A percentile compares a stretch with the other conserved stretches of the same genome.
These are phyloP conservation scores for Lipomyces sp. DNA, from an alignment of 805 yeast genomes.

Conservation along the genomic window DNA sequence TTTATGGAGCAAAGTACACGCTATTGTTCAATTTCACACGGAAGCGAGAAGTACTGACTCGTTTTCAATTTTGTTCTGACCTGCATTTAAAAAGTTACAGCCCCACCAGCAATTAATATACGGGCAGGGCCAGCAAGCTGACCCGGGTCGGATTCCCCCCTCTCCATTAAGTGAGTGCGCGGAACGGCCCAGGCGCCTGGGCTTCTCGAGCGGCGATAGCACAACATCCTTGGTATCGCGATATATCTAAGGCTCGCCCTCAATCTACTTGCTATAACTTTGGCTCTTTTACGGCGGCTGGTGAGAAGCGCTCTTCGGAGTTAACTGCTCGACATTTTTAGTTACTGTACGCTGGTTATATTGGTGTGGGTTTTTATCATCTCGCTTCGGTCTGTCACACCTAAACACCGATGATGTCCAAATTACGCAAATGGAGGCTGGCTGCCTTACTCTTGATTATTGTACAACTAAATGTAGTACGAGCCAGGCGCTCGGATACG, in stretches of 20 bases:
- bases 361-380: neutral
- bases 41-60: too few species aligned
- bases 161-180: too few species aligned
- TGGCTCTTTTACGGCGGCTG: neutral
- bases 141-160: neutral
- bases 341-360: neutral
- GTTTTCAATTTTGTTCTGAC: neutral
- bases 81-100: too few species aligned
- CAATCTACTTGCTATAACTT: neutral
- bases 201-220: neutral
- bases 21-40: too few species aligned
- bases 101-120: too few species aligned
- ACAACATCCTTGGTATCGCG: neutral
- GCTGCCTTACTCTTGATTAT: neutral
- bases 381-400: neutral
- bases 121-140: neutral
- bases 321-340: neutral
- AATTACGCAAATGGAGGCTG: neutral
- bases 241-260: neutral
- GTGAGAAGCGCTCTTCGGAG: neutral
- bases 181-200: neutral
- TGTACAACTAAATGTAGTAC: neutral
- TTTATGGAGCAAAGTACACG: neutral
- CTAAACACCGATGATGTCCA: neutral
- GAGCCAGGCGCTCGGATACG: neutral